Evolutionary conservation across 495 filamentous ascomycete genomes (phyloP).

Genomic region (Tuber borchii): DNA sequence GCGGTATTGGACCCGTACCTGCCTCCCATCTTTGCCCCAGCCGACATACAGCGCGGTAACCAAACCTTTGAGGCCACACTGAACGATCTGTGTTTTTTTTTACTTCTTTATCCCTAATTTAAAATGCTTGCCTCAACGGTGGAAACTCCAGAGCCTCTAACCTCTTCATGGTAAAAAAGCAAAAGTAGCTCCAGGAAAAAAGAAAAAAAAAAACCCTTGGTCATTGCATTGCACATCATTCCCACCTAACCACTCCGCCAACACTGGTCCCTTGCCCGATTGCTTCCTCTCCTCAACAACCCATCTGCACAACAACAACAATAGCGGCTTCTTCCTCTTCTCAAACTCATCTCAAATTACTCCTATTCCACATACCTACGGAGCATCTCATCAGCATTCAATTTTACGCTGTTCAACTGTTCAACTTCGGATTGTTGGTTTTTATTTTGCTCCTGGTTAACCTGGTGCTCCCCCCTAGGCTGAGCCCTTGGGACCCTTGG

Average conservation of each 20-base stretch:
- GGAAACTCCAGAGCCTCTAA: neutral
- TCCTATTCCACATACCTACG: neutral
- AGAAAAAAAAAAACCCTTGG: neutral
- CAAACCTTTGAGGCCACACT: neutral
- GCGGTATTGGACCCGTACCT: neutral
- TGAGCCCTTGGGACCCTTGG: neutral
- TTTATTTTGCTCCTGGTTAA: neutral
- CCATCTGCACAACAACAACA: neutral
- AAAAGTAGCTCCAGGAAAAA: neutral
- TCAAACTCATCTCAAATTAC: neutral
- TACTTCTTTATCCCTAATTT: neutral
- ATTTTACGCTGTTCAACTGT: neutral
- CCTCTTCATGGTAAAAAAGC: neutral
- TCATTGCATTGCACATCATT: slow-evolving; percentile 1
- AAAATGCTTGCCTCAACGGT: neutral
- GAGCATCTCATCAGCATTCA: neutral
- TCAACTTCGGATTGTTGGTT: neutral
- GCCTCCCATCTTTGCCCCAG: neutral
- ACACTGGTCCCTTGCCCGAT: neutral
- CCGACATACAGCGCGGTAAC: neutral
- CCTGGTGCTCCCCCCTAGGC: neutral
- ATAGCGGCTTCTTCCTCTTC: neutral
- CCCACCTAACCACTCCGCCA: neutral
- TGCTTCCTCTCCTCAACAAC: slow-evolving; percentile 9
- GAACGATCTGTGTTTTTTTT: neutral